Evolutionary conservation across 2,329 filamentous ascomycete genomes (phyloP), one percentile per base, ranked within the genome.

Genomic region (Penicillium hordei): DNA sequence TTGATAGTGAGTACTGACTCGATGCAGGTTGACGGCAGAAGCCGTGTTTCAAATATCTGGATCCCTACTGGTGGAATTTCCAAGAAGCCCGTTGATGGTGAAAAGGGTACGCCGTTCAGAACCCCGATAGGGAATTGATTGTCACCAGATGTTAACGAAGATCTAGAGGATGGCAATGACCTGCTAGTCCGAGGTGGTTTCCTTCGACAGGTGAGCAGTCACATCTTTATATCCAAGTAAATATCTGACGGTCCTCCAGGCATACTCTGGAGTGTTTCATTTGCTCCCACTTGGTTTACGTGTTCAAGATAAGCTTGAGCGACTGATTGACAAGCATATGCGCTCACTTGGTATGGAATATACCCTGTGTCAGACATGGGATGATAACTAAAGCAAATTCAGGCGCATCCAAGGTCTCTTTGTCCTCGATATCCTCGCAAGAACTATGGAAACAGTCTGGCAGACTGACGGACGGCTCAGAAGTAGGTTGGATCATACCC

Each of bases 211-310:
- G 87, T 89, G 62, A 67, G 76, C 71, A 29, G 23, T 45, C 7
- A 17, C 17, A 38, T 17, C 13, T 52, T 40, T 31, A 36, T n/a
- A 17, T 38, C n/a, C 15, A 3, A 8, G 1, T 5, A 29, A 44
- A 23, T 40, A 19, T 27, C 48, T 57, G 19, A 52, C n/a, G 8
- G 8, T 5, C 17, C 3, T 34, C 1, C 65, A 92, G 86, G 88
- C 91, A 21, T 89, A 96, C 71, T 86, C 93, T 8, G 94, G 94
- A 29, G 86, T 97, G 36, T 99, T 97, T 68, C 94, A 99, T 69
- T 82, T 96, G 70, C 82, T 99, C 1, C 94, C 94, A 0, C 78
- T 99, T 0, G 94, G 94, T 0, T 81, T 91, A 31, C 85, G 91
- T 29, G 91, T 97, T 0, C 92, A 96, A 68, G 85, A 91, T 51